Percentiles rank a stretch among this genome's conserved stretches.
Conservation (phyloP, 345 rosid species). For the Camelina laxa region DNA sequence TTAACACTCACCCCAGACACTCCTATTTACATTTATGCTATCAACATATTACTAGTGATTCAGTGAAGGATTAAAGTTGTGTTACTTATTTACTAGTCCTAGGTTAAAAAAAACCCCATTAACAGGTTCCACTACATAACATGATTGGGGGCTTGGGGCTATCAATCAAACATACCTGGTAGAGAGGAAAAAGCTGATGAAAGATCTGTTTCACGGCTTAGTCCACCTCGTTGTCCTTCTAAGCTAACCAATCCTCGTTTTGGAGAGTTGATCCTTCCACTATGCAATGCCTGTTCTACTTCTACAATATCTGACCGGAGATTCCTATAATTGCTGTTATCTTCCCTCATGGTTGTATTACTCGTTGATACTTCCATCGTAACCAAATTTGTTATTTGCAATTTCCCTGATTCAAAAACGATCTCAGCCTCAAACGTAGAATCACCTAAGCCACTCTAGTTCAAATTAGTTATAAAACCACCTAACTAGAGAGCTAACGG, state of each 20-base stretch:
- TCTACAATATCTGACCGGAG: slow-evolving; percentile 17
- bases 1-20: background rate
- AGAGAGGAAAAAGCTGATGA: slow-evolving; percentile 24
- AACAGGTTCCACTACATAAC: background rate
- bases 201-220: slow-evolving; percentile 13
- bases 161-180: slow-evolving; percentile 15
- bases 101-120: background rate
- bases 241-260: background rate
- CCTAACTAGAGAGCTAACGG: background rate
- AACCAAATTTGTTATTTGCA: slow-evolving; percentile 34
- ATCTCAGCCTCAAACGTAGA: background rate
- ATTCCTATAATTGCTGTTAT: background rate
- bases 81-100: slow-evolving; percentile 2
- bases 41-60: background rate
- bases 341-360: slow-evolving; percentile 11
- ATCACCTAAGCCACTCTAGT: background rate
- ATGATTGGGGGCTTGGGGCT: background rate
- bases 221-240: slow-evolving; percentile 23
- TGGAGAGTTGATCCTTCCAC: background rate
- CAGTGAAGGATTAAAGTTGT: background rate
- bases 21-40: background rate
- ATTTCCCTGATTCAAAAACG: slow-evolving; percentile 27
- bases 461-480: background rate
- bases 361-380: slow-evolving; percentile 35
- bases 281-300: slow-evolving; percentile 13